These are phyloP conservation scores for Oryza officinalis DNA, from an alignment of 176 grass and related monocot genomes.

Conservation along the genomic window DNA sequence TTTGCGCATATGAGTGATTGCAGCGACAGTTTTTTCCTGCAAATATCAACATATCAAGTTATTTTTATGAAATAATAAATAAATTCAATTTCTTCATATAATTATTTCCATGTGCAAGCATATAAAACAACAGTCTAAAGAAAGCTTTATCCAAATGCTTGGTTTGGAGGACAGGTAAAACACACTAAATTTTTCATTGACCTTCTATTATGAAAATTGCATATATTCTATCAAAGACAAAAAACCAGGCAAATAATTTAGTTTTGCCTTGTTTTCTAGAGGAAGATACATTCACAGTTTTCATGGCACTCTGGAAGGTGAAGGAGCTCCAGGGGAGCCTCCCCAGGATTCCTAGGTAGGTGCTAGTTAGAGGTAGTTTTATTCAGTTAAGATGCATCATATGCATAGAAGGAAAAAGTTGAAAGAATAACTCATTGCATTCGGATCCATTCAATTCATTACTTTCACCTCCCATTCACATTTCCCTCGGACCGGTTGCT, in stretches of 20 bases:
- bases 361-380: neutral
- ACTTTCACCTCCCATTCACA: neutral
- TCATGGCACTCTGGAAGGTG: neutral
- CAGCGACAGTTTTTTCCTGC: constrained; percentile 95
- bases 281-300: no score
- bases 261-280: no score
- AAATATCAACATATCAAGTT: constrained; percentile 35
- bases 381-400: no score
- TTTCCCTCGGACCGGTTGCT: neutral
- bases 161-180: constrained; percentile 13
- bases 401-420: no score
- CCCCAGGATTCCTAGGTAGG: no score
- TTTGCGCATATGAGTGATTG: constrained; percentile 97
- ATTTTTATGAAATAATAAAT: neutral
- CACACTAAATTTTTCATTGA: neutral
- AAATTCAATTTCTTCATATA: neutral
- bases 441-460: neutral
- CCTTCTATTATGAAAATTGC: constrained; percentile 1
- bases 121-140: neutral
- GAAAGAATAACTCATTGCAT: no score
- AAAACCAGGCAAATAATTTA: no score
- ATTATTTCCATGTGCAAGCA: neutral
- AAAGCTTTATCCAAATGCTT: neutral
- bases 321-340: neutral
- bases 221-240: no score